Evolutionary conservation across 202 grass and related monocot species (phyloP).

Genomic region (Tripidium arundinaceum): DNA sequence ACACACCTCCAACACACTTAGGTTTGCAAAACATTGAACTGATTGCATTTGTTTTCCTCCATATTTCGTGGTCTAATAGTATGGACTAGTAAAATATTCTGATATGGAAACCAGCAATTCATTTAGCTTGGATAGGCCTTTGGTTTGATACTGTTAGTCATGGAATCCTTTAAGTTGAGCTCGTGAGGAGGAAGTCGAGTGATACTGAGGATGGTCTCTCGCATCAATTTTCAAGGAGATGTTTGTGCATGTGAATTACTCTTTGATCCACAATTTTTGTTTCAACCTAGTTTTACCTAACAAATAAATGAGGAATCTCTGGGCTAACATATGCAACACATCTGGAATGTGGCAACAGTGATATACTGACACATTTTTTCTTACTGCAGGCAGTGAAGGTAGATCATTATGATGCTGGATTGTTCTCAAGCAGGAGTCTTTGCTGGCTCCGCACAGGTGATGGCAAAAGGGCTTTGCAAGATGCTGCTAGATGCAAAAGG

Average conservation of each 20-base stretch:
- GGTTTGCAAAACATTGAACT: not conserved
- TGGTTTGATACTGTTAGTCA: not conserved
- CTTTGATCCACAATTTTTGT: not conserved
- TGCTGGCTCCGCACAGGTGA: conserved; percentile 26
- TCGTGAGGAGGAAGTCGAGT: not conserved
- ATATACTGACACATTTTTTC: not conserved
- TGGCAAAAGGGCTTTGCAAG: not conserved
- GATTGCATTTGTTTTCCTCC: not conserved
- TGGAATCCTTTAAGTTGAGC: not conserved
- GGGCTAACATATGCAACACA: not conserved
- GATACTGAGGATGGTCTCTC: not conserved
- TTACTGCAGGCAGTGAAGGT: conserved; percentile 17
- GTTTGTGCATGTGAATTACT: not conserved
- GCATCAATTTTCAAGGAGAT: not conserved
- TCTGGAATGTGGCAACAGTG: not conserved
- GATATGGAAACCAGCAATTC: not conserved
- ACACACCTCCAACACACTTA: not conserved
- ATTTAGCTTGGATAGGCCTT: not conserved
- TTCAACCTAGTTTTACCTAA: not conserved
- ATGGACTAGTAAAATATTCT: not conserved
- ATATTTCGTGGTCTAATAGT: not conserved
- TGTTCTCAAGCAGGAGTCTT: conserved; percentile 28
- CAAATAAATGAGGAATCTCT: not conserved
- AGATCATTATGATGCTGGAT: not conserved
- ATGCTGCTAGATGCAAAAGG: not conserved